Evolutionary conservation across 441 rosid species (phyloP), one percentile per base, ranked within the genome.

Genomic region (Isatis lusitanica): DNA sequence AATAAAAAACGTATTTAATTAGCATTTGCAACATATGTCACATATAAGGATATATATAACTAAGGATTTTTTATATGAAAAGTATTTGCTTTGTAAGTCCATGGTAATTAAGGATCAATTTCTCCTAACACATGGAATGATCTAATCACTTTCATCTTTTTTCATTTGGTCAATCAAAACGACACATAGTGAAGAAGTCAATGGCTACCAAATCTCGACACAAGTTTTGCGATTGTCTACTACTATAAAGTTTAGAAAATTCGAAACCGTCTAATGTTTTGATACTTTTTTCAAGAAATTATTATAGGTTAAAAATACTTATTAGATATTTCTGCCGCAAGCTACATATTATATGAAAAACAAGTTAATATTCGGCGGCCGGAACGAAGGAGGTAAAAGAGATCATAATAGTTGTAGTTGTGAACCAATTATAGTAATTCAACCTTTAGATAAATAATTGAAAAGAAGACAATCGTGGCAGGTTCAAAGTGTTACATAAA

Each of bases 361-460:
- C 15, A 24, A 51, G 26, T 30, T 40, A 33, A 44, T 9, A 56
- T 16, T 63, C 7, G 17, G 38, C 11, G 38, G 17, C 43, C 47
- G 47, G 24, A 65, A 73, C n/a, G 50, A 44, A 12, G 8, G 51
- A 42, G 17, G 48, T 39, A 26, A 38, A 61, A 31, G 46, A 74
- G 36, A 30, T 9, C 15, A 68, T 48, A 36, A 26, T 11, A 12
- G 36, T 24, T 64, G 13, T 35, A 16, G 39, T 63, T 26, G 51
- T 44, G 67, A 58, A 63, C 75, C 67, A 58, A 40, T 62, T 69
- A 48, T 75, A 53, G 70, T 64, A 70, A 48, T 18, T 15, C 52
- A 64, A 47, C 39, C 11, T 61, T 21, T 18, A 8, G 24, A 58
- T 50, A 51, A 38, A 63, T 9, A 56, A 38, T 6, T 10, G 21